Conservation (phyloP, 345 rosid genomes). For the Diplotaxis tenuifolia region DNA sequence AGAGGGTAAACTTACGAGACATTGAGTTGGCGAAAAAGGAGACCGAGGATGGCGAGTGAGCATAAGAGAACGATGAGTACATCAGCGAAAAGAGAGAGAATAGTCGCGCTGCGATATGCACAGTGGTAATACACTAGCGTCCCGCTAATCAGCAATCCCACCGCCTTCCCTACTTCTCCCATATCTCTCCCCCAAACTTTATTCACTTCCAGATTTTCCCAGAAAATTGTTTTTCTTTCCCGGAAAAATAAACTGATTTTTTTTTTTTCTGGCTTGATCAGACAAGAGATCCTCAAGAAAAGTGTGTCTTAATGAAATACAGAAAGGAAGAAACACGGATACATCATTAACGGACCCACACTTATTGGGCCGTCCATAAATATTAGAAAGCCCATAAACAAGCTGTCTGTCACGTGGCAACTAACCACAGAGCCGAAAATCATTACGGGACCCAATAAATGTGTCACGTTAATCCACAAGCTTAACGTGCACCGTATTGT, state of each 20-base stretch:
- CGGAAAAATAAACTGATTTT: slow-evolving; percentile 6
- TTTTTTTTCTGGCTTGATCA: not conserved
- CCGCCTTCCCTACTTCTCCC: slow-evolving; percentile 57
- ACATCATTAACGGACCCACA: not conserved
- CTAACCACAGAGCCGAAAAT: not conserved
- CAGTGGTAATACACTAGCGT: slow-evolving; percentile 82
- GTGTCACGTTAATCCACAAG: too few species aligned
- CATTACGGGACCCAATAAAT: slow-evolving; percentile 10
- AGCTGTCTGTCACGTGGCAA: not conserved
- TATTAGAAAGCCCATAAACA: not conserved
- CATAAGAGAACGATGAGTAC: slow-evolving; percentile 94
- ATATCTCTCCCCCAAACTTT: slow-evolving; percentile 13
- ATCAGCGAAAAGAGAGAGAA: slow-evolving; percentile 78
- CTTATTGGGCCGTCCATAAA: slow-evolving; percentile 15
- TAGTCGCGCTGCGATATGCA: slow-evolving; percentile 70
- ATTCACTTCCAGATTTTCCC: slow-evolving; percentile 7
- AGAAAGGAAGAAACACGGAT: not conserved
- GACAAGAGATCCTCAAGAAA: not conserved
- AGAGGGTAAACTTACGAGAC: slow-evolving; percentile 57
- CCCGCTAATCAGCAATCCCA: slow-evolving; percentile 62
- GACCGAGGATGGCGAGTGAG: slow-evolving; percentile 99
- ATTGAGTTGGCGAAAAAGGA: slow-evolving; percentile 90
- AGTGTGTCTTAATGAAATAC: not conserved
- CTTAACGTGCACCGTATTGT: slow-evolving; percentile 23
- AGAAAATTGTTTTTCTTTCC: not conserved